Percentiles rank a stretch among this genome's conserved stretches.
phyloP scores from a whole-genome alignment of 139 green algal species.

The Picochlorum sp. region DNA sequence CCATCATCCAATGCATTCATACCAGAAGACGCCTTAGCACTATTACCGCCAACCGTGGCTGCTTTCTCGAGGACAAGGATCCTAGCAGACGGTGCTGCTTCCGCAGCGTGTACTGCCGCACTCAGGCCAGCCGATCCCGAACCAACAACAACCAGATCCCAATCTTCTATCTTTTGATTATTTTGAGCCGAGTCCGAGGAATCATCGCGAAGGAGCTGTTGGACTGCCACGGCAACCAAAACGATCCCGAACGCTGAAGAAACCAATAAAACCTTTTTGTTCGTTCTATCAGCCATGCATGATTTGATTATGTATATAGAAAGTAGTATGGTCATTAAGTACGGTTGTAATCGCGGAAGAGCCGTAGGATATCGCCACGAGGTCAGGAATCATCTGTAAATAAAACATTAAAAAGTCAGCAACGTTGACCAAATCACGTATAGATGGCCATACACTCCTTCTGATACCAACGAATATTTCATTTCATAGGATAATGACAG shows the following conservation, averaged over 20 bases:
- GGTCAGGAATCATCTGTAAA: no score
- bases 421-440: no score
- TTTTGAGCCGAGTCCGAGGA: no score
- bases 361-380: no score
- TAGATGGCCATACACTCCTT: no score
- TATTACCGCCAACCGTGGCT: conserved; percentile 56
- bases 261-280: no score
- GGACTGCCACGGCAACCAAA: neutral
- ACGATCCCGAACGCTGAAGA: neutral
- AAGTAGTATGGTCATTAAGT: no score
- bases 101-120: conserved; percentile 28
- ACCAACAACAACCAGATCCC: conserved; percentile 45
- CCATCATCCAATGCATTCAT: conserved; percentile 54
- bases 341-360: no score
- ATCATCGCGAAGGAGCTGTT: neutral
- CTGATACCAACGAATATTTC: neutral
- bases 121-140: conserved; percentile 45
- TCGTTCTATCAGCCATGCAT: no score
- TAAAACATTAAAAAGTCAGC: no score
- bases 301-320: no score
- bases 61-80: conserved; percentile 66
- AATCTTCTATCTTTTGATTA: neutral
- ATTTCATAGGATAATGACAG: neutral
- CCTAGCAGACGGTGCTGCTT: neutral
- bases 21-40: conserved; percentile 53